Conservation (phyloP, 352 stramenopile genomes). For the Phytophthora sp. region DNA sequence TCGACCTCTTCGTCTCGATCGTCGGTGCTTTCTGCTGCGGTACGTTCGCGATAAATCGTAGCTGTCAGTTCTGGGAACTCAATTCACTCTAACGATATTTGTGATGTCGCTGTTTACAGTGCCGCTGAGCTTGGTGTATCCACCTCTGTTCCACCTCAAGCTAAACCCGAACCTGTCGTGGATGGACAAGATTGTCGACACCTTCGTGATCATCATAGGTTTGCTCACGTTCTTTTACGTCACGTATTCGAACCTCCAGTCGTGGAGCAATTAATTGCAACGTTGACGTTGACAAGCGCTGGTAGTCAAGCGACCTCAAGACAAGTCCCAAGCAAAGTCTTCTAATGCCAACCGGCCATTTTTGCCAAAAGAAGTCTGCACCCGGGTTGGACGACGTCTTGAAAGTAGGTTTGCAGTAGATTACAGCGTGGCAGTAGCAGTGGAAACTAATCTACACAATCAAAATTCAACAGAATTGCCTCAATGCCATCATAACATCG, state of each 20-base stretch:
- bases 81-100: conserved; percentile 9
- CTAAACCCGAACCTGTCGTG: conserved; percentile 51
- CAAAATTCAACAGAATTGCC: background rate
- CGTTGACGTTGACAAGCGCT: background rate
- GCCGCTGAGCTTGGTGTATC: conserved; percentile 83
- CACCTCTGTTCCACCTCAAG: conserved; percentile 82
- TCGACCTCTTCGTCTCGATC: conserved; percentile 87
- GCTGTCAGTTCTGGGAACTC: background rate
- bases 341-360: no score
- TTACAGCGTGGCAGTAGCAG: no score
- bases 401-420: no score
- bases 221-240: conserved; percentile 84
- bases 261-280: conserved; percentile 53
- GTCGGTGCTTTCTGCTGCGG: conserved; percentile 84
- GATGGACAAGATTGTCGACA: conserved; percentile 65
- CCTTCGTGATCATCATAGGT: conserved; percentile 62
- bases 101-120: conserved; percentile 40
- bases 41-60: conserved; percentile 33
- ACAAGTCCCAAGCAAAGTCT: background rate
- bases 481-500: no score
- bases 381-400: no score
- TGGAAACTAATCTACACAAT: no score
- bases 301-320: background rate
- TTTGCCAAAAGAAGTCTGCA: no score
- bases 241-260: conserved; percentile 78